phyloP scores from a whole-genome alignment of 441 rosid genomes.

The Metrosideros polymorpha region DNA sequence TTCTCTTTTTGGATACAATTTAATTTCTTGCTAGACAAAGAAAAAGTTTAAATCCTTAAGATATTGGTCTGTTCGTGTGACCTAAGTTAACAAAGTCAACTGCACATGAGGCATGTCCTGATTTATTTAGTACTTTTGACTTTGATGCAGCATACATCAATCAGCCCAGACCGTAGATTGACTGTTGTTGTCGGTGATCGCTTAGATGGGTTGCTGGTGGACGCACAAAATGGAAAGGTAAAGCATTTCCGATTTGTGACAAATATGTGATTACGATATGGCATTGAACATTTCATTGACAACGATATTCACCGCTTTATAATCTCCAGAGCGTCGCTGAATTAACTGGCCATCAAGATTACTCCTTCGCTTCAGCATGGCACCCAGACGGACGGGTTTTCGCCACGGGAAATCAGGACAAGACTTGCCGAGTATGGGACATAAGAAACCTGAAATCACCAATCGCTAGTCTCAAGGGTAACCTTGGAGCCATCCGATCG shows the following conservation, averaged over 20 bases:
- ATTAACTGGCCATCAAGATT: constrained; percentile 22
- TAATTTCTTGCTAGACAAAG: neutral
- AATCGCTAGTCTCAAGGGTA: constrained; percentile 19
- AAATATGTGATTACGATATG: neutral
- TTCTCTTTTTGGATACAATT: neutral
- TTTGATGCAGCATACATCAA: constrained; percentile 31
- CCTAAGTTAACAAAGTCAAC: neutral
- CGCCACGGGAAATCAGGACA: constrained; percentile 32
- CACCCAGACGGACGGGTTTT: constrained; percentile 20
- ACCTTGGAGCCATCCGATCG: constrained; percentile 25
- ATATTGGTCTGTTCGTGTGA: neutral
- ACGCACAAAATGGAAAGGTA: constrained; percentile 32
- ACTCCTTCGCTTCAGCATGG: constrained; percentile 30
- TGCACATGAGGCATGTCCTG: neutral
- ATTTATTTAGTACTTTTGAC: neutral
- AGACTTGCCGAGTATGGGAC: constrained; percentile 33
- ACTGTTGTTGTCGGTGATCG: constrained; percentile 28
- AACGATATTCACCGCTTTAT: neutral
- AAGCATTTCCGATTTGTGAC: neutral
- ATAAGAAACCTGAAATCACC: constrained; percentile 19
- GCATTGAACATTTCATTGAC: neutral
- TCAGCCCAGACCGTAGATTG: constrained; percentile 23
- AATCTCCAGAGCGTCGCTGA: constrained; percentile 6
- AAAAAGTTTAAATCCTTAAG: neutral
- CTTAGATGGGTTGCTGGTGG: constrained; percentile 27